phyloP scores from a whole-genome alignment of 352 stramenopile genomes.

The Phytopythium ostracodes region DNA sequence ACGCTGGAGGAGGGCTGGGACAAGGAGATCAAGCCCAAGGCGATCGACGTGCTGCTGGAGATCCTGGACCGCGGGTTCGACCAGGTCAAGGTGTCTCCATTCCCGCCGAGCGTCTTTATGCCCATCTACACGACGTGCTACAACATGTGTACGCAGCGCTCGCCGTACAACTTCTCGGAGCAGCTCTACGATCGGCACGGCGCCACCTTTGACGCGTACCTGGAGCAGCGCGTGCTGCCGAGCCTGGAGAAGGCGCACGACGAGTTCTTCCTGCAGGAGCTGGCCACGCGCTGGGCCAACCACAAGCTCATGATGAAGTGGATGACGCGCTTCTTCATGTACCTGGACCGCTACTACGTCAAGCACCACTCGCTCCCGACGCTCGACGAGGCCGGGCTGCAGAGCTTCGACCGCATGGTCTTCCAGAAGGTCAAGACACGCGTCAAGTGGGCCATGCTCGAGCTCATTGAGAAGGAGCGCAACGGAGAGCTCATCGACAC shows the following conservation, averaged over 20 bases:
- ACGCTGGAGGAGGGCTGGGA: slow-evolving; percentile 85
- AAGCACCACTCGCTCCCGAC: slow-evolving; percentile 97
- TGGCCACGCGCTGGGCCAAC: slow-evolving; percentile 97
- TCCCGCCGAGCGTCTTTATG: slow-evolving; percentile 85
- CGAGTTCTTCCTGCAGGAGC: slow-evolving; percentile 96
- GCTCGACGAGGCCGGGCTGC: slow-evolving; percentile 88
- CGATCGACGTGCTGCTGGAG: slow-evolving; percentile 83
- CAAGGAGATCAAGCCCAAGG: slow-evolving; percentile 86
- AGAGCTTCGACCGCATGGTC: slow-evolving; percentile 80
- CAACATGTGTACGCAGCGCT: slow-evolving; percentile 99
- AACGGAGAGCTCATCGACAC: slow-evolving; percentile 98
- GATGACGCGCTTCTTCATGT: slow-evolving; percentile 99
- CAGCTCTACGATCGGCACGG: slow-evolving; percentile 98
- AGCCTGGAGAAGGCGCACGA: slow-evolving; percentile 86
- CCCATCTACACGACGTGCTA: slow-evolving; percentile 94
- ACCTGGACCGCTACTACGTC: slow-evolving; percentile 98
- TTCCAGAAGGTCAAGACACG: slow-evolving; percentile 84
- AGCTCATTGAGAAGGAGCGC: slow-evolving; percentile 97
- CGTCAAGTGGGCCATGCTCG: slow-evolving; percentile 90
- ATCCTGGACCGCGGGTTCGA: slow-evolving; percentile 87
- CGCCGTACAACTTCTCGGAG: slow-evolving; percentile 98
- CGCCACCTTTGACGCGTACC: slow-evolving; percentile 86
- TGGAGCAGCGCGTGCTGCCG: slow-evolving; percentile 89
- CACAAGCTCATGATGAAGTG: slow-evolving; percentile 99
- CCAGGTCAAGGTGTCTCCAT: slow-evolving; percentile 74